Base-by-base conservation (phyloP, 345 rosid genomes). In the Adansonia digitata region DNA sequence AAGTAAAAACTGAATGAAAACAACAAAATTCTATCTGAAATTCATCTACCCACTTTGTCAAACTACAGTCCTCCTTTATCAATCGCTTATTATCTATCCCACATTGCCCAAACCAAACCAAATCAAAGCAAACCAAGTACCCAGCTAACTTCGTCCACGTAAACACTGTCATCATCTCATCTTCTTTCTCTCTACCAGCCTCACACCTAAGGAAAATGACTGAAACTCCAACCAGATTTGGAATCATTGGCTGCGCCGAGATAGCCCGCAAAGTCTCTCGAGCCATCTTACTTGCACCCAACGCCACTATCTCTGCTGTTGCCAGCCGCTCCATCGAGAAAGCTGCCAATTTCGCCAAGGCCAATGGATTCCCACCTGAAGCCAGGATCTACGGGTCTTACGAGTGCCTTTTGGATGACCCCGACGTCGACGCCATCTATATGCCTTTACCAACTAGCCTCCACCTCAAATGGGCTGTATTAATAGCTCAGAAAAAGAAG, bases 381-480 rank as follows among this genome's bases (percentile, higher is more conserved):
- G 75, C 88, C 31, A 88, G 87, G 79, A 60, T 89, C 64, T 84
- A 90, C 55, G 85, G 87, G 75, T 91, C 98, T 42, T 89, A 88
- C 75, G 95, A 89, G 40, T 82, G 88, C 42, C 82, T 94, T 48
- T 87, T 92, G 11, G 87, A 90, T 59, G 98, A 91, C 78, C 84
- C 89, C 0, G 84, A 85, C 2, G 82, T 94, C 26, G 96, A 92
- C 77, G 97, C 91, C 74, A 87, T 90, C 34, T 93, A 91, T 45
- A 7, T 90, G 27, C 94, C 98, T 10, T 74, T 93, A 3, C 97
- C 98, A n/a, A 84, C 97, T 2, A 77, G 93, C 75, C 87, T 90
- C 68, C 98, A 92, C 81, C 78, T 80, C 61, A 78, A 77, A 22
- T 94, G 97, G 96, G 91, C 92, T n/a, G 69, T 84, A 55, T 37